Conservation (phyloP, 2,329 filamentous ascomycete species). For the Fusarium secorum region DNA sequence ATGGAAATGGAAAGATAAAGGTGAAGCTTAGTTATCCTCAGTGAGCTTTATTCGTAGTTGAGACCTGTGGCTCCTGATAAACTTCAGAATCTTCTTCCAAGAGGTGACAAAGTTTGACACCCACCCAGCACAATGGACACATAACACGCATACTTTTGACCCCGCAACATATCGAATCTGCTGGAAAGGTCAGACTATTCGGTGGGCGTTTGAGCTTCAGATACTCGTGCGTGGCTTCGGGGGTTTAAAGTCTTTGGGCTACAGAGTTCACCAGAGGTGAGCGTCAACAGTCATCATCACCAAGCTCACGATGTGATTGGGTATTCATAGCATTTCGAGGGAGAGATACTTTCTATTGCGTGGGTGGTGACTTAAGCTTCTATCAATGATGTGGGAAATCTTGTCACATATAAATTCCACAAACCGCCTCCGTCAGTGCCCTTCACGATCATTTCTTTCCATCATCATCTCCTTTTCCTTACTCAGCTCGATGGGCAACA, state of each 20-base stretch:
- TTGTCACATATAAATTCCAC: not conserved
- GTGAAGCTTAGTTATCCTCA: rapidly evolving
- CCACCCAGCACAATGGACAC: not conserved
- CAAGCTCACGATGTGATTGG: not conserved
- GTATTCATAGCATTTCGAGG: too few species aligned
- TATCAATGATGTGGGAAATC: too few species aligned
- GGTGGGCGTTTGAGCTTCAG: not conserved
- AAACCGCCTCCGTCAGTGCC: not conserved
- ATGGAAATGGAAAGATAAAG: not conserved
- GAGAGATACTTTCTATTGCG: not conserved
- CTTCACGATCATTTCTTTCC: rapidly evolving
- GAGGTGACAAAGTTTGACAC: not conserved
- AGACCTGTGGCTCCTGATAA: too few species aligned
- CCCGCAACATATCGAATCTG: not conserved
- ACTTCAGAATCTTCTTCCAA: not conserved
- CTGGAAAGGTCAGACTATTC: not conserved
- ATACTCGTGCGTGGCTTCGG: rapidly evolving
- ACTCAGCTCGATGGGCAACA: not conserved
- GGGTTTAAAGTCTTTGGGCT: not conserved
- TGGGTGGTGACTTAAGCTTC: not conserved
- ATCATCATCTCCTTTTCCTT: not conserved
- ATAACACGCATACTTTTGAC: not conserved
- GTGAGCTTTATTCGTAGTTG: rapidly evolving
- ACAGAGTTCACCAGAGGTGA: too few species aligned
- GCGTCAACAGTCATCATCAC: too few species aligned